These are phyloP conservation scores for Phaffomyces opuntiae DNA, from an alignment of 805 yeast genomes.

Conservation along the genomic window DNA sequence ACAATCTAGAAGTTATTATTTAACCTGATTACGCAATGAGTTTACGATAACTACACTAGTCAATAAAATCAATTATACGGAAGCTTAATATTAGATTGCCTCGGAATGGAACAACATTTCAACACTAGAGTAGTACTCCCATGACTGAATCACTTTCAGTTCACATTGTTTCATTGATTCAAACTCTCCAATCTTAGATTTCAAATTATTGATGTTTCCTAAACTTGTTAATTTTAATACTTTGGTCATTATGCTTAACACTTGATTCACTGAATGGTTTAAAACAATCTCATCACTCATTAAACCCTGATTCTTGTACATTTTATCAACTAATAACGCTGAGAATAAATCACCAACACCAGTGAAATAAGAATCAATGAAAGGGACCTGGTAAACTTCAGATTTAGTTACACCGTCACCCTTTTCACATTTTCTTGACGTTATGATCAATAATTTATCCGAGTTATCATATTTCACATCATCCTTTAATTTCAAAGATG, in stretches of 20 bases:
- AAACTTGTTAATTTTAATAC: constrained; percentile 42
- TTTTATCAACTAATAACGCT: constrained; percentile 64
- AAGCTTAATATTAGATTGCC: constrained; percentile 37
- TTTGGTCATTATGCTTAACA: constrained; percentile 45
- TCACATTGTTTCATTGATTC: constrained; percentile 69
- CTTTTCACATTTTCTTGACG: constrained; percentile 6
- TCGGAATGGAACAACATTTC: constrained; percentile 21
- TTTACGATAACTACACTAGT: background rate
- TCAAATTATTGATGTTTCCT: constrained; percentile 24
- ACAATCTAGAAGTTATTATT: too few relatives aligned
- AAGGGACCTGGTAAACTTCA: constrained; percentile 42
- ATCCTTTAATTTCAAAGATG: constrained; percentile 40
- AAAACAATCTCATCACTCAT: constrained; percentile 14
- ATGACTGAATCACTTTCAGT: constrained; percentile 57
- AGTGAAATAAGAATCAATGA: constrained; percentile 75
- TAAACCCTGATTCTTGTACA: constrained; percentile 23
- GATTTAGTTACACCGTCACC: background rate
- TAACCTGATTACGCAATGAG: too few relatives aligned
- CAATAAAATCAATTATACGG: background rate
- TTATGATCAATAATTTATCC: background rate
- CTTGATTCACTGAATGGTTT: constrained; percentile 41
- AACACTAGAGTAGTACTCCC: constrained; percentile 26
- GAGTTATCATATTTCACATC: constrained; percentile 11
- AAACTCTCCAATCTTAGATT: constrained; percentile 47
- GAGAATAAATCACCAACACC: constrained; percentile 94